Base-by-base conservation (phyloP, 352 stramenopile genomes). In the Pythium apleroticum region DNA sequence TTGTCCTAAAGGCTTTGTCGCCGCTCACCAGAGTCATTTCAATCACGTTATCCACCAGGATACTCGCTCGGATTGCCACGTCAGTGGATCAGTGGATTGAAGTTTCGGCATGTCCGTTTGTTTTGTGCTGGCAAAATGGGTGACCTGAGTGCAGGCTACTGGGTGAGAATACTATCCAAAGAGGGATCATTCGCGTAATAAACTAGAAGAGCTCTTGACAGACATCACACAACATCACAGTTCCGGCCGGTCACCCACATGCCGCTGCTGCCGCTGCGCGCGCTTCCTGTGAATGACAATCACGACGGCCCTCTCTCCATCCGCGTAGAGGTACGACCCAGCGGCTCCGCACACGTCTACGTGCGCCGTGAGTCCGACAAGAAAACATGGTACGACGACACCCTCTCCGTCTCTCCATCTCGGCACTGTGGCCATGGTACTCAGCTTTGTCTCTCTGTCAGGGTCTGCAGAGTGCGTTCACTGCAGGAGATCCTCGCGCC, bases 401-500 rank as follows among this genome's bases (percentile, higher is more conserved):
- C 4, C 19, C 11, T 41, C 43, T 28, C 22, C 6, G 17, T 19
- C 19, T 5, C 19, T 27, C 15, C 25, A 37, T 48, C 37, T n/a
- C n/a, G n/a, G n/a, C n/a, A n/a, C n/a, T 19, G 30, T 27, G 25
- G 35, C 15, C 30, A 9, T 33, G 30, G 30, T 10, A 33, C 30
- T 48, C 39, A 48, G 3, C 19, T 20, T 48, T 33, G 30, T 0
- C 22, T 54, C 56, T 19, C 35, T 37, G 11, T 25, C 9, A 53
- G 14, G 19, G 20, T 45, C 30, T 64, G 57, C 57, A 22, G 20
- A 12, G 46, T 64, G 17, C 37, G 24, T 22, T 67, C 52, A 3
- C 24, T 67, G 6, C 52, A 67, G 22, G 30, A 60, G 60, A 67
- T 67, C 15, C 60, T 67, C 39, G 52, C 60, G 41, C 41, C 52